Percentiles rank a stretch among this genome's conserved stretches.
These are phyloP conservation scores for Pseudozyma flocculosa DNA, from an alignment of 1,284 basidiomycete genomes.

Conservation along the genomic window DNA sequence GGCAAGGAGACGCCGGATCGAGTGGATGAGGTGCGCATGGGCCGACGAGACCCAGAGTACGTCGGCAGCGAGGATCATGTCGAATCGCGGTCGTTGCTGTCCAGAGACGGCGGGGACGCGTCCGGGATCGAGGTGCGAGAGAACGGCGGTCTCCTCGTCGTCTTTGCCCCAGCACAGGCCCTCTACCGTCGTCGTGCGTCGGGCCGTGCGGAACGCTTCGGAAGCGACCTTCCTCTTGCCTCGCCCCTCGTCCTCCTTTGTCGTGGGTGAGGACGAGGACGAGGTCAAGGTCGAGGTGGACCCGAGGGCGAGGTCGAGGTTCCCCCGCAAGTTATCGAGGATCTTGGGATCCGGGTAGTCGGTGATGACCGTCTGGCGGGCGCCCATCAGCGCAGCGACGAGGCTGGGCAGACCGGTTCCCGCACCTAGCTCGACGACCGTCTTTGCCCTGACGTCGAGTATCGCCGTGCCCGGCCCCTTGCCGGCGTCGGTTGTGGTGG, in stretches of 20 bases:
- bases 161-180: conserved; percentile 30
- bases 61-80: conserved; percentile 46
- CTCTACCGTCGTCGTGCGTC: conserved; percentile 8
- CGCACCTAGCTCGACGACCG: conserved; percentile 46
- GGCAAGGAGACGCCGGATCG: conserved; percentile 38
- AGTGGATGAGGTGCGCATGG: conserved; percentile 40
- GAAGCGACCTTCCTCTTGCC: too few relatives aligned
- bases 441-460: conserved; percentile 15
- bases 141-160: conserved; percentile 7
- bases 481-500: too few relatives aligned
- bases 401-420: conserved; percentile 48
- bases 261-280: too few relatives aligned
- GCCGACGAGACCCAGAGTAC: conserved; percentile 54
- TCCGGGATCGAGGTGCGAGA: neutral
- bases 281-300: too few relatives aligned
- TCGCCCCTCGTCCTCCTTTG: too few relatives aligned
- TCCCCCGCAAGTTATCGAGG: conserved; percentile 20
- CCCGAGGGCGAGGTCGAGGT: conserved; percentile 17
- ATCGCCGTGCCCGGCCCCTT: too few relatives aligned
- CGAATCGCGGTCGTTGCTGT: conserved; percentile 8
- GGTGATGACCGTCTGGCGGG: conserved; percentile 24
- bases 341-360: conserved; percentile 36
- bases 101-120: neutral
- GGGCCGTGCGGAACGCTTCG: conserved; percentile 2
- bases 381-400: conserved; percentile 34